These are phyloP conservation scores for Gloeostereum incarnatum DNA, from an alignment of 768 basidiomycete genomes.

Conservation along the genomic window DNA sequence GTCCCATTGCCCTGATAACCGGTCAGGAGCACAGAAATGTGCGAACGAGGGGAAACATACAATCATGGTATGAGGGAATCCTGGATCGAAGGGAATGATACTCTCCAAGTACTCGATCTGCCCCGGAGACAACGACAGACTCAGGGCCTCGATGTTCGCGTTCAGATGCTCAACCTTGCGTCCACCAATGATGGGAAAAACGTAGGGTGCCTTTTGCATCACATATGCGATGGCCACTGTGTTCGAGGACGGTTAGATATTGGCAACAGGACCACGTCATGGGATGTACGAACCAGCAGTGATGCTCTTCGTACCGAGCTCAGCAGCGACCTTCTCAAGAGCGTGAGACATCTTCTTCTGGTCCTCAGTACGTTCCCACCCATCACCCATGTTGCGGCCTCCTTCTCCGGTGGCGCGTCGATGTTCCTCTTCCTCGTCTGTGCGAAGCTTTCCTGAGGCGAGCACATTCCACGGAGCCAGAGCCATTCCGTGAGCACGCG, in stretches of 20 bases:
- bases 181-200: conserved; percentile 33
- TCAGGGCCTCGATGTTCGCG: conserved; percentile 33
- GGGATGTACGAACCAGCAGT: conserved; percentile 19
- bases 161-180: conserved; percentile 33
- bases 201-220: conserved; percentile 34
- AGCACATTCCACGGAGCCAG: conserved; percentile 29
- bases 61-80: conserved; percentile 3
- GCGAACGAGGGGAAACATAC: too few relatives aligned
- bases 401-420: conserved; percentile 17
- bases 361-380: conserved; percentile 9
- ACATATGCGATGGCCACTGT: conserved; percentile 33
- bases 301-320: conserved; percentile 26
- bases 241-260: too few relatives aligned
- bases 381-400: conserved; percentile 15
- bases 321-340: conserved; percentile 26
- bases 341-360: conserved; percentile 21
- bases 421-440: conserved; percentile 19
- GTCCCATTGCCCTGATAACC: too few relatives aligned
- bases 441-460: conserved; percentile 17
- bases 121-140: conserved; percentile 24
- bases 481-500: conserved; percentile 19
- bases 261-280: too few relatives aligned
- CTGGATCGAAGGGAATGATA: conserved; percentile 7
- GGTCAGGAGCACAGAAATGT: too few relatives aligned
- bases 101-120: conserved; percentile 29